Base-by-base conservation (phyloP, 257 asterid species). In the Osmanthus fragrans region DNA sequence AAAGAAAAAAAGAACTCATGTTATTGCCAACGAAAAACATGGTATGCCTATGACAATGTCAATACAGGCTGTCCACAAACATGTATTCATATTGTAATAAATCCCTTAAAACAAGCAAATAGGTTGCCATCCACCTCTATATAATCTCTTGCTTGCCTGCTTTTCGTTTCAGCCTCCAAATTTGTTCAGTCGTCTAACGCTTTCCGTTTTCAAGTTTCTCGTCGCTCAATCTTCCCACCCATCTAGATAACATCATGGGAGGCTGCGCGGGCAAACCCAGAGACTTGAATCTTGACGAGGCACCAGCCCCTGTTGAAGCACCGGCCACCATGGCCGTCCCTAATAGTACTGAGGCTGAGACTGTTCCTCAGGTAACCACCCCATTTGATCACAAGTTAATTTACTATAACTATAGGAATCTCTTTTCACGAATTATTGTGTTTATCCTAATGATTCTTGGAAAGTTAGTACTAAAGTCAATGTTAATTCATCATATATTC, bases 181-280 rank as follows among this genome's bases (percentile, higher is more conserved):
- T 30, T 76, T 1, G 66, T 77, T 23, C 58, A n/a, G 39, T 42
- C 5, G 18, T 3, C 5, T 12, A 12, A 12, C 13, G 51, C 51
- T 25, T 63, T 63, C 33, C 69, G 7, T 63, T 63, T 63, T 4
- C 36, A 77, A 75, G 81, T 36, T 74, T 73, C 85, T 78, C 75
- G 51, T 72, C 75, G 85, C 87, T 51, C 73, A 69, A 29, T 80
- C 81, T 33, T 71, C 72, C 72, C 6, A 34, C 21, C 78, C 60
- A 29, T 42, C 58, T 69, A 75, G 39, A 75, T 18, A 42, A 21
- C 66, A 85, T 69, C 84, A 93, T 94, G 97, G 98, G 98, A 79
- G 97, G 91, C 90, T 92, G 97, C 73, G 94, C 96, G 88, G 91
- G 91, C 88, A 94, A 83, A 89, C 97, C 97, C 12, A 91, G 87